Percentiles rank a stretch among this genome's conserved stretches.
Evolutionary conservation across 2,329 filamentous ascomycete species (phyloP).

Genomic region (Talaromyces sp.): DNA sequence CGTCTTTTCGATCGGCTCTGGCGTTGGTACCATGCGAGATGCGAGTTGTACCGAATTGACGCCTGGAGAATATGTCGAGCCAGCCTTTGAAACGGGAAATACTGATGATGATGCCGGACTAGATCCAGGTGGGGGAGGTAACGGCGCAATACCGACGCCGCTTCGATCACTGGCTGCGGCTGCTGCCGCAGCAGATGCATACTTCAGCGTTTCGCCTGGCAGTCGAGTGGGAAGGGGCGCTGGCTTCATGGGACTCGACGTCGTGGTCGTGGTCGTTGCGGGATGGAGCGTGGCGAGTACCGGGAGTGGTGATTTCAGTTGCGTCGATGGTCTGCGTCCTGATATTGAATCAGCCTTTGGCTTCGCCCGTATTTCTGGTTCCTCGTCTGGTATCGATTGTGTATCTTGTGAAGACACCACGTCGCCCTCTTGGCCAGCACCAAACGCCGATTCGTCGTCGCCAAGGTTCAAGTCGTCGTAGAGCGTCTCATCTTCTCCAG

Average conservation of each 20-base stretch:
- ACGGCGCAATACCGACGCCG: slow-evolving; percentile 81
- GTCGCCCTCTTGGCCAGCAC: slow-evolving; percentile 75
- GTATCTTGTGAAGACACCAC: slow-evolving; percentile 91
- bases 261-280: slow-evolving; percentile 42
- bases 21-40: slow-evolving; percentile 38
- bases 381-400: slow-evolving; percentile 85
- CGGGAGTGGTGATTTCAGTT: slow-evolving; percentile 92
- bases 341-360: slow-evolving; percentile 57
- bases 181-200: slow-evolving; percentile 91
- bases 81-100: slow-evolving; percentile 50
- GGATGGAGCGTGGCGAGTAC: slow-evolving; percentile 85
- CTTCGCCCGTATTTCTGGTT: slow-evolving; percentile 59
- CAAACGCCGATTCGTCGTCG: slow-evolving; percentile 85
- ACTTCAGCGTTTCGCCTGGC: slow-evolving; percentile 88
- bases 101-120: slow-evolving; percentile 50
- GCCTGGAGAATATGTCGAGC: slow-evolving; percentile 57
- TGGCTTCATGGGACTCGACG: slow-evolving; percentile 77
- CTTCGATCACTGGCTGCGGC: slow-evolving; percentile 88
- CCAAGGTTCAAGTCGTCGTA: slow-evolving; percentile 93
- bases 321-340: slow-evolving; percentile 72
- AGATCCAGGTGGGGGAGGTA: slow-evolving; percentile 79
- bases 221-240: slow-evolving; percentile 79
- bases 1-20: slow-evolving; percentile 41
- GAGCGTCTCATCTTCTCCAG: slow-evolving; percentile 81
- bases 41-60: slow-evolving; percentile 49